Evolutionary conservation across 2,329 filamentous ascomycete species (phyloP).

Genomic region (Macrophomina tecta): DNA sequence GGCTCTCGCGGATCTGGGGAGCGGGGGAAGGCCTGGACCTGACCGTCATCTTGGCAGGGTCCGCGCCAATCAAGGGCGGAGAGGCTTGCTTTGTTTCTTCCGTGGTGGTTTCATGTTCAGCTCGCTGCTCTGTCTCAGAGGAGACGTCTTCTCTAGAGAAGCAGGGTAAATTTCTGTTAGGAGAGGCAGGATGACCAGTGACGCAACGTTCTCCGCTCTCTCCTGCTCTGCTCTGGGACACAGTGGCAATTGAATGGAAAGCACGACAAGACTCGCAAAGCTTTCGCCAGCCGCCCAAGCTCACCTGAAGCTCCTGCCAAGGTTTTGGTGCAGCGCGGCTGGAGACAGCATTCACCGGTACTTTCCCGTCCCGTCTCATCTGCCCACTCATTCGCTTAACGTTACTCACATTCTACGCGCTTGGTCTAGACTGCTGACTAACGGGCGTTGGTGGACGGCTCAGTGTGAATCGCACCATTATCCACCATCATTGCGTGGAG

Average conservation of each 20-base stretch:
- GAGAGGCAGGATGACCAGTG: too few relatives aligned
- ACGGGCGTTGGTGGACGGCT: too few relatives aligned
- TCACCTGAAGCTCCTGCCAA: constrained; percentile 2
- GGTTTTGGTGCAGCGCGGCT: not conserved
- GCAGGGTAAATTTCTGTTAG: not conserved
- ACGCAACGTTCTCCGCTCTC: too few relatives aligned
- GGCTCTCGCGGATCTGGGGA: not conserved
- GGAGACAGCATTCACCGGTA: not conserved
- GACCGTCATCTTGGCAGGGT: not conserved
- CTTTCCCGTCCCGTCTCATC: not conserved
- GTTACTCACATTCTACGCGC: too few relatives aligned
- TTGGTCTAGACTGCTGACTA: too few relatives aligned
- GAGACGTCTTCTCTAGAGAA: not conserved
- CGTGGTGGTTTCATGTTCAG: not conserved
- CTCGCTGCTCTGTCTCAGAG: not conserved
- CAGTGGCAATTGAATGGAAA: not conserved
- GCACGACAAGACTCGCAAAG: not conserved
- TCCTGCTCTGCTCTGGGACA: not conserved
- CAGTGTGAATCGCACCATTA: too few relatives aligned
- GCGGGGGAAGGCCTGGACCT: not conserved
- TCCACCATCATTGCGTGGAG: too few relatives aligned
- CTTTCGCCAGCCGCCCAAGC: not conserved
- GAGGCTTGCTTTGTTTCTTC: too few relatives aligned
- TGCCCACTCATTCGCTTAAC: not conserved
- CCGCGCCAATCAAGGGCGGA: not conserved